phyloP scores from a whole-genome alignment of 495 filamentous ascomycete species.

The Penicillium fimorum region DNA sequence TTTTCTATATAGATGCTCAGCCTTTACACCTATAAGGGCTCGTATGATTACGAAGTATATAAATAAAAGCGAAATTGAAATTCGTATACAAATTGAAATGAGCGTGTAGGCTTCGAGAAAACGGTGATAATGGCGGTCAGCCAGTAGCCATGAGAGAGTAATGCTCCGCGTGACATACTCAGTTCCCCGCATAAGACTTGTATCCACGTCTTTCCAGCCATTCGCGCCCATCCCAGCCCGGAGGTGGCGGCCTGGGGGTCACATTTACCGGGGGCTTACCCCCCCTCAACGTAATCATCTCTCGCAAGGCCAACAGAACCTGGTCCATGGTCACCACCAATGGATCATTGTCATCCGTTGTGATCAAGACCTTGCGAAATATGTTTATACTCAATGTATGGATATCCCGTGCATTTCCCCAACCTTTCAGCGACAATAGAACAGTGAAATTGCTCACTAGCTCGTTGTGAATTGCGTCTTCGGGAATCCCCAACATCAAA shows the following conservation, averaged over 20 bases:
- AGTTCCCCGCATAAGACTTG: too few species aligned
- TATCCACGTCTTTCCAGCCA: not conserved
- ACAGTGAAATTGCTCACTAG: not conserved
- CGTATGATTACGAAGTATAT: too few species aligned
- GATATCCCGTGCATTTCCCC: constrained; percentile 6
- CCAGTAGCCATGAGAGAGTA: too few species aligned
- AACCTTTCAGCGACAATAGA: not conserved
- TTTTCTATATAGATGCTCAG: too few species aligned
- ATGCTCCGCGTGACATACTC: too few species aligned
- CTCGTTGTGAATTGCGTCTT: not conserved
- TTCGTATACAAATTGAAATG: too few species aligned
- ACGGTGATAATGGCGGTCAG: too few species aligned
- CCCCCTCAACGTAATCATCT: not conserved
- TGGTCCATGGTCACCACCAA: not conserved
- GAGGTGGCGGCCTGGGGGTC: not conserved
- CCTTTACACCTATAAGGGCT: too few species aligned
- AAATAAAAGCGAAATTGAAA: too few species aligned
- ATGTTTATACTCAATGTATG: not conserved
- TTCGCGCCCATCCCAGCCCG: not conserved
- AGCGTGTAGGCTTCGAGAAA: too few species aligned
- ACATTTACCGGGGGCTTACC: too few species aligned
- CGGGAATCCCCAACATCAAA: not conserved
- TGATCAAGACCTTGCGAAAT: not conserved
- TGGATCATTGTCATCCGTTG: not conserved
- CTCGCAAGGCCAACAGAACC: not conserved